Evolutionary conservation across 441 rosid species (phyloP).

Genomic region (Hura crepitans): DNA sequence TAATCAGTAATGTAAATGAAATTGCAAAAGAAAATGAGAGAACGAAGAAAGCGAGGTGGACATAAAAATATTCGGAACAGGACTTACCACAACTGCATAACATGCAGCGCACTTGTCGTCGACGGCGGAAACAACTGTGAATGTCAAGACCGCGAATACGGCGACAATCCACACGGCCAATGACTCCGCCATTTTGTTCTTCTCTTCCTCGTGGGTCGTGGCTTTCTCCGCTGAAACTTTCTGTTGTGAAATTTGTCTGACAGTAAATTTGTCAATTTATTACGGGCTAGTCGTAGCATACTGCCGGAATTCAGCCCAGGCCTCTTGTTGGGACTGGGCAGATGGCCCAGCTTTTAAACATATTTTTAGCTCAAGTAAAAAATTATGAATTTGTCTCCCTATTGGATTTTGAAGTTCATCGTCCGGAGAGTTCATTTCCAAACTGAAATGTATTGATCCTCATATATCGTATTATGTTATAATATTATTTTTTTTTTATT

Average conservation of each 20-base stretch:
- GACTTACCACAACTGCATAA: constrained; percentile 72
- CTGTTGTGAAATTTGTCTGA: background rate
- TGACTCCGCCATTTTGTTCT: constrained; percentile 35
- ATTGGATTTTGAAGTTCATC: no score
- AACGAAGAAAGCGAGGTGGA: background rate
- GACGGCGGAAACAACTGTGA: constrained; percentile 33
- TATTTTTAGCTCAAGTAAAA: no score
- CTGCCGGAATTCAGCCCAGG: background rate
- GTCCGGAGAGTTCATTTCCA: no score
- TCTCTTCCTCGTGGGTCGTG: background rate
- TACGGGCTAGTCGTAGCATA: background rate
- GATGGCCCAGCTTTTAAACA: no score
- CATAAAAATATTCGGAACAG: background rate
- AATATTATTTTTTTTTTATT: no score
- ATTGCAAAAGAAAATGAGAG: background rate
- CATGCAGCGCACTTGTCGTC: constrained; percentile 88
- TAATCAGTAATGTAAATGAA: background rate
- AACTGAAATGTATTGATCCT: no score
- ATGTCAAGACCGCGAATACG: constrained; percentile 31
- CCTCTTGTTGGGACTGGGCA: no score
- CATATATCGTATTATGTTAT: no score
- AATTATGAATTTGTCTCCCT: no score
- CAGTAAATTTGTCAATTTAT: background rate
- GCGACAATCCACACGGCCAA: constrained; percentile 32
- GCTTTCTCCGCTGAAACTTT: background rate